Evolutionary conservation across 2,329 filamentous ascomycete species (phyloP).

Genomic region (Pseudogymnoascus sp.): DNA sequence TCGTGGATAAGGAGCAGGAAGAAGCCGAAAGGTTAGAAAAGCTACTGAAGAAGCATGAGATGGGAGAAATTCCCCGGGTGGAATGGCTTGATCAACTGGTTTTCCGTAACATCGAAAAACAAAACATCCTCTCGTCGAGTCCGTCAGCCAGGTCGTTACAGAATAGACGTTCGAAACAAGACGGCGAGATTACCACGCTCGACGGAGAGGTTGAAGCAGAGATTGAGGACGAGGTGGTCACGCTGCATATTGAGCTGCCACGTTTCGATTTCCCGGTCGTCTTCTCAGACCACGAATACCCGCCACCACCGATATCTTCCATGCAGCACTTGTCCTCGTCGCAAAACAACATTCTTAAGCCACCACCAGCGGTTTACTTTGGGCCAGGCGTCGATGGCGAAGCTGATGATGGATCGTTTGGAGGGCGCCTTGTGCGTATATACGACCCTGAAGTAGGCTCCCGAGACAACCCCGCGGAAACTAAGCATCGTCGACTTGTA

Average conservation of each 20-base stretch:
- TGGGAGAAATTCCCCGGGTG: constrained; percentile 87
- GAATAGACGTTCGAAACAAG: constrained; percentile 32
- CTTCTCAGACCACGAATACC: constrained; percentile 90
- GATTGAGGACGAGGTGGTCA: constrained; percentile 54
- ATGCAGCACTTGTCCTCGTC: constrained; percentile 56
- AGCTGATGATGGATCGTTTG: constrained; percentile 38
- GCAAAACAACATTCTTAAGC: constrained; percentile 61
- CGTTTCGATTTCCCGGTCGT: constrained; percentile 94
- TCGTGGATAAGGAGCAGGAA: constrained; percentile 62
- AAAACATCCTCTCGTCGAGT: constrained; percentile 55
- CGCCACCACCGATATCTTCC: constrained; percentile 71
- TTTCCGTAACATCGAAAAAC: constrained; percentile 80
- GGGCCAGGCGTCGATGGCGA: constrained; percentile 79
- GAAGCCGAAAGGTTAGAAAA: constrained; percentile 86
- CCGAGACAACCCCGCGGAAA: constrained; percentile 86
- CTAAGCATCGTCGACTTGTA: constrained; percentile 86
- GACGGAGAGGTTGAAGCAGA: constrained; percentile 31
- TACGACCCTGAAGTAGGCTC: constrained; percentile 91
- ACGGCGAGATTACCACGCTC: constrained; percentile 28
- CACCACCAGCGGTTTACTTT: constrained; percentile 78
- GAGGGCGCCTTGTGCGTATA: constrained; percentile 65
- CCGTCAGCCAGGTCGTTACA: constrained; percentile 53
- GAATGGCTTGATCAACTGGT: constrained; percentile 95
- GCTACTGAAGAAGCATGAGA: constrained; percentile 94
- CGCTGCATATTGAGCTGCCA: constrained; percentile 83